These are phyloP conservation scores for Curvularia spicifera DNA, from an alignment of 2,329 filamentous ascomycete genomes.

Conservation along the genomic window DNA sequence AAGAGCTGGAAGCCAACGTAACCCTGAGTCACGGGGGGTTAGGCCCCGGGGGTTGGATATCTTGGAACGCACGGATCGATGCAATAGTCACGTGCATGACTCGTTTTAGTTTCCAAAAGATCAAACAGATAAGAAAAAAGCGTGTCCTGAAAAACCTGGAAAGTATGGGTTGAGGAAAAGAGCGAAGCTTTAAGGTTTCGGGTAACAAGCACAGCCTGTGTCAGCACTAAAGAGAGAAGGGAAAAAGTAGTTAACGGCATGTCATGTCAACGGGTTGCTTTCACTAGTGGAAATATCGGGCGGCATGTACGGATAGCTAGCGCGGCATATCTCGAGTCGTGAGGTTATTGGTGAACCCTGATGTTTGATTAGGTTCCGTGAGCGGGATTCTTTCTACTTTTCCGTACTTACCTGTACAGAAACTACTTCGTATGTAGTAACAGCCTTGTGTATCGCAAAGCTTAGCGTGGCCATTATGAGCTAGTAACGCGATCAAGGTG, in stretches of 20 bases:
- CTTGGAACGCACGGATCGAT: background rate
- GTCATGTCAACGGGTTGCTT: background rate
- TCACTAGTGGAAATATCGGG: background rate
- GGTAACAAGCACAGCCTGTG: background rate
- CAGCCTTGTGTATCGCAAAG: background rate
- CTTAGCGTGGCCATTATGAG: background rate
- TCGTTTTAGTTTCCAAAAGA: background rate
- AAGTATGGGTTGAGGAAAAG: background rate
- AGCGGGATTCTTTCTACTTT: background rate
- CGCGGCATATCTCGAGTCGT: background rate
- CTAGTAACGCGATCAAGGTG: background rate
- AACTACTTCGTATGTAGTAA: background rate
- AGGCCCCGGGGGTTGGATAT: background rate
- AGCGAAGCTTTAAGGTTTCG: constrained; percentile 1
- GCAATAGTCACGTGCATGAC: background rate
- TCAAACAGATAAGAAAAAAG: background rate
- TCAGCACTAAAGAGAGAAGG: constrained; percentile 3
- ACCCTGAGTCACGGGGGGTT: background rate
- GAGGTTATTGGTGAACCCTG: background rate
- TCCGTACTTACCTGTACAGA: background rate
- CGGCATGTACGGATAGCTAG: constrained; percentile 4
- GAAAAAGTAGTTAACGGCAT: background rate
- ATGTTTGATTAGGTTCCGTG: background rate
- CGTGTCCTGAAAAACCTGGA: background rate
- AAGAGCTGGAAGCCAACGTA: background rate